phyloP scores from a whole-genome alignment of 148 eudicot genomes.

The Fagopyrum tataricum region DNA sequence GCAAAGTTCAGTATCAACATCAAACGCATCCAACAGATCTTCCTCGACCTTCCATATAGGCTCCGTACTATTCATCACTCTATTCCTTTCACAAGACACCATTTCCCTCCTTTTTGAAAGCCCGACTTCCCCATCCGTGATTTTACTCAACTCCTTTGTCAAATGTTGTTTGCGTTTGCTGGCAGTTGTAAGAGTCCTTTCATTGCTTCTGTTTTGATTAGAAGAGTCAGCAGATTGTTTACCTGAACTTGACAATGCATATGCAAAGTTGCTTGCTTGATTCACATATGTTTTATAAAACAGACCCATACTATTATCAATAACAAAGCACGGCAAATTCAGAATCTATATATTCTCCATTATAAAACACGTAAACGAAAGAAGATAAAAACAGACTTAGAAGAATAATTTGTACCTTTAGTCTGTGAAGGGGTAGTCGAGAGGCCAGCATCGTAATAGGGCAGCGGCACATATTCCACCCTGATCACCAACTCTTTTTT shows the following conservation, averaged over 20 bases:
- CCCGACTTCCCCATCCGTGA: no score
- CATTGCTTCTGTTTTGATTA: no score
- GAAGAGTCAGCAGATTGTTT: not conserved
- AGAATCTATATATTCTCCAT: no score
- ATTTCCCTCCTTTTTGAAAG: no score
- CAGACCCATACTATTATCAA: no score
- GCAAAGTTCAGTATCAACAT: constrained; percentile 31
- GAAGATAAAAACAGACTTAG: not conserved
- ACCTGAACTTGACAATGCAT: not conserved
- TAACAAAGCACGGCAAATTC: no score
- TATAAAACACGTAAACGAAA: not conserved
- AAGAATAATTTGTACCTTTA: constrained; percentile 1
- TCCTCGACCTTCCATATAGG: constrained; percentile 27
- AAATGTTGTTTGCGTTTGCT: not conserved
- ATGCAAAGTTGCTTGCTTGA: not conserved
- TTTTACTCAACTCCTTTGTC: not conserved
- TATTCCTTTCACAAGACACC: no score
- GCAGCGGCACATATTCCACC: not conserved
- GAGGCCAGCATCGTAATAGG: not conserved
- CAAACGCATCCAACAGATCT: constrained; percentile 28
- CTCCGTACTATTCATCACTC: no score
- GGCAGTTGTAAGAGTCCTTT: not conserved
- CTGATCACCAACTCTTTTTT: not conserved
- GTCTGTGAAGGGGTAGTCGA: not conserved
- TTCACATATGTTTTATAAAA: not conserved